These are phyloP conservation scores for Fraxinus floribunda DNA, from an alignment of 305 asterid genomes.

Conservation along the genomic window DNA sequence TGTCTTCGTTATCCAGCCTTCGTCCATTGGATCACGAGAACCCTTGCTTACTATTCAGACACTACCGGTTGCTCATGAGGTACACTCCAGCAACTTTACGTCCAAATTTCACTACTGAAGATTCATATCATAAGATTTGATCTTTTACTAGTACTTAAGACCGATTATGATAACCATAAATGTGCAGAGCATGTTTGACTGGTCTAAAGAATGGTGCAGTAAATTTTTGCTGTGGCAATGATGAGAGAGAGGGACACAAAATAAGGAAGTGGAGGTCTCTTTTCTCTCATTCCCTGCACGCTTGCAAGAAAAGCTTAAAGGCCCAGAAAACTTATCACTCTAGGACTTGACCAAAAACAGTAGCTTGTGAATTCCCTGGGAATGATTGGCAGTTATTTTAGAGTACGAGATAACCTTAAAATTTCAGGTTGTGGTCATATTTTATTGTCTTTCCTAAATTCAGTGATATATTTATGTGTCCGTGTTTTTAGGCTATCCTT, in stretches of 20 bases:
- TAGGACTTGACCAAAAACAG: conserved; percentile 1
- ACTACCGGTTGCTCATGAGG: neutral
- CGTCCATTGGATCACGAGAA: neutral
- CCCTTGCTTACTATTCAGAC: neutral
- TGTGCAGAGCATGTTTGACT: neutral
- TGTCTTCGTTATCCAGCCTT: neutral
- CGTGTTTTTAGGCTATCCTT: conserved; percentile 6
- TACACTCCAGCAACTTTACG: neutral
- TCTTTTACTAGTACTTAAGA: neutral
- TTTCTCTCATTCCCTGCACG: conserved; percentile 25
- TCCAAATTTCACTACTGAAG: neutral
- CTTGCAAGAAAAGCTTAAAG: conserved; percentile 12
- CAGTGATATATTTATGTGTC: neutral
- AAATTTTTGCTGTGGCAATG: conserved; percentile 12
- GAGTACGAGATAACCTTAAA: conserved; percentile 14
- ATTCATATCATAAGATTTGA: neutral
- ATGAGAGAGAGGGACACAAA: conserved; percentile 16
- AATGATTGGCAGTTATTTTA: conserved; percentile 14
- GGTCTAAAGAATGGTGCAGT: conserved; percentile 7
- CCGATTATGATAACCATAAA: neutral
- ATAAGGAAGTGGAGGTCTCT: conserved; percentile 12
- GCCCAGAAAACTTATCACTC: neutral
- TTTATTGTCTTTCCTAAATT: conserved; percentile 7
- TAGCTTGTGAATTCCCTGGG: conserved; percentile 6
- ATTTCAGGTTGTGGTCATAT: neutral